Base-by-base conservation (phyloP, 441 rosid species). In the Rhodomyrtus psidioides region DNA sequence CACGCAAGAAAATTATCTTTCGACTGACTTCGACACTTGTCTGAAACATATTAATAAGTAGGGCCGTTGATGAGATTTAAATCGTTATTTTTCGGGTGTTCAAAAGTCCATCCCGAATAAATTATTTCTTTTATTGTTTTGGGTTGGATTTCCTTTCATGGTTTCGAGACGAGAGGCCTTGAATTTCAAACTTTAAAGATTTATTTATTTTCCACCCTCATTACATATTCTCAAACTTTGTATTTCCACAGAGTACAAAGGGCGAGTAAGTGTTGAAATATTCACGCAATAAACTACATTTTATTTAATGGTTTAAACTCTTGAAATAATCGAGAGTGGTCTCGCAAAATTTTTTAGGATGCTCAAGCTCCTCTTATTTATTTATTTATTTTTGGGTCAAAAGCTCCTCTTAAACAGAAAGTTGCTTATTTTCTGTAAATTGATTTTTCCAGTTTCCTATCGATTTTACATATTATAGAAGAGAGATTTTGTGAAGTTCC, bases 81-180 rank as follows among this genome's bases (percentile, higher is more conserved):
- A 4, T 27, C 16, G 27, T 60, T 28, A 4, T 27, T 15, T 60
- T 15, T 59, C 1, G 0, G 34, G 12, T 0, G 6, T 2, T 28
- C 28, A 39, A 27, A 59, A 59, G 70, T 27, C 5, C 0, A 0
- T 1, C 16, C 4, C 3, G 1, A 7, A 15, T 15, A 0, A 15
- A 28, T 60, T 28, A 60, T n/a, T 7, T 28, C n/a, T 60, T 3
- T 60, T 3, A 6, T 34, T 7, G 3, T 53, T 27, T 14, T 2
- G 39, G 19, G 4, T 3, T 59, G 28, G 21, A 59, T 59, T 59
- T 14, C n/a, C 19, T 59, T 27, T 14, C 5, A 4, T 15, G 2
- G 8, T 7, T 1, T 6, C 6, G 7, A 8, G 15, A 28, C 2
- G 4, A 14, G 12, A 60, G 0, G 2, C 15, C 39, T 28, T 7